Conservation (phyloP, 2,329 filamentous ascomycete genomes). For the Elsinoe necatrix region DNA sequence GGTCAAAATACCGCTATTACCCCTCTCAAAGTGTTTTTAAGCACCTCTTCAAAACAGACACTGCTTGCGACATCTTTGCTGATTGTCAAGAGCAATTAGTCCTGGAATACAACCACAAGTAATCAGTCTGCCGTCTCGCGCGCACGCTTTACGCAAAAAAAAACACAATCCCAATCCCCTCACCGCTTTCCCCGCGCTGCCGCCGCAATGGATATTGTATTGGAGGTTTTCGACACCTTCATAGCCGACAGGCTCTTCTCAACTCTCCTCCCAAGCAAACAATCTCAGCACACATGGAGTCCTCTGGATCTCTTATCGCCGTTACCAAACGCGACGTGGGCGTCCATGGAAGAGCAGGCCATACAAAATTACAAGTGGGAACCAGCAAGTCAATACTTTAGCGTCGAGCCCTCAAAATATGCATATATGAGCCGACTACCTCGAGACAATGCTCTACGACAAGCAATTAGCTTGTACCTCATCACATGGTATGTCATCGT, state of each 20-base stretch:
- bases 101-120: neutral
- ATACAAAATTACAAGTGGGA: slow-evolving; percentile 52
- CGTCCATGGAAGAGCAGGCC: slow-evolving; percentile 37
- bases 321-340: slow-evolving; percentile 50
- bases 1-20: slow-evolving; percentile 5
- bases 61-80: neutral
- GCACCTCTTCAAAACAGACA: neutral
- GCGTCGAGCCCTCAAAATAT: slow-evolving; percentile 60
- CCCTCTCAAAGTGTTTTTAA: neutral
- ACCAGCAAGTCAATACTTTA: slow-evolving; percentile 63
- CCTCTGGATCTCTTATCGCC: slow-evolving; percentile 40
- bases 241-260: slow-evolving; percentile 75
- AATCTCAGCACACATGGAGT: slow-evolving; percentile 47
- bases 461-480: slow-evolving; percentile 66
- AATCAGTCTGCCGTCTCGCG: neutral
- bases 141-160: neutral
- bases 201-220: slow-evolving; percentile 75
- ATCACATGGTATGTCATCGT: slow-evolving; percentile 64
- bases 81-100: neutral
- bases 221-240: slow-evolving; percentile 76
- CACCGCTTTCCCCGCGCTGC: slow-evolving; percentile 12
- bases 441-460: slow-evolving; percentile 69
- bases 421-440: slow-evolving; percentile 72
- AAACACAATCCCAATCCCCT: slow-evolving; percentile 3
- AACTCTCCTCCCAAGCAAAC: slow-evolving; percentile 51